phyloP scores from a whole-genome alignment of 257 asterid genomes.

The Hygrophila difformis region DNA sequence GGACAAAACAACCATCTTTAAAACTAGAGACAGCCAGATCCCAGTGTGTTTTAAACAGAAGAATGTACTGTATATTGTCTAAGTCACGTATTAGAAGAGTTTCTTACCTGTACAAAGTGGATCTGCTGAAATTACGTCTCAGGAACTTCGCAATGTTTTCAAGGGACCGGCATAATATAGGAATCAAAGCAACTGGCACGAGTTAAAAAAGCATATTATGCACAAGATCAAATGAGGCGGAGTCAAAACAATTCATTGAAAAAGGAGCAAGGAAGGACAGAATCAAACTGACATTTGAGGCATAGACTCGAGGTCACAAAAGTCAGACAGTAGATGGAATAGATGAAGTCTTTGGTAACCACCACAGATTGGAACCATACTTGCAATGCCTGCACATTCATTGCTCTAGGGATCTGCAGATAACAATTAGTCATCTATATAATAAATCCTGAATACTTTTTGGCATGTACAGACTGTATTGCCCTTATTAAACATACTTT shows the following conservation, averaged over 20 bases:
- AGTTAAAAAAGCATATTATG: slow-evolving; percentile 15
- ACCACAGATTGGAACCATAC: slow-evolving; percentile 81
- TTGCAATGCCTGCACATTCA: slow-evolving; percentile 87
- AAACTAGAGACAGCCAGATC: too few relatives aligned
- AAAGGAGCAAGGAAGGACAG: slow-evolving; percentile 6
- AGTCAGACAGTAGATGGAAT: slow-evolving; percentile 63
- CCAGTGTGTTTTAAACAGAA: too few relatives aligned
- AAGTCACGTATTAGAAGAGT: too few relatives aligned
- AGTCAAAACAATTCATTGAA: slow-evolving; percentile 1
- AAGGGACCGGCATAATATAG: slow-evolving; percentile 62
- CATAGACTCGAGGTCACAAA: slow-evolving; percentile 57
- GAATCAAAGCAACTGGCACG: slow-evolving; percentile 80
- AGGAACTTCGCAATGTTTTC: slow-evolving; percentile 74
- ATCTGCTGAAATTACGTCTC: slow-evolving; percentile 62
- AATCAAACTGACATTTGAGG: slow-evolving; percentile 62
- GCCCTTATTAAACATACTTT: too few relatives aligned
- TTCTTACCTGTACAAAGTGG: slow-evolving; percentile 68
- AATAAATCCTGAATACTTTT: too few relatives aligned
- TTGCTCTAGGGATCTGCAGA: slow-evolving; percentile 80
- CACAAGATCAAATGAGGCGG: slow-evolving; percentile 1
- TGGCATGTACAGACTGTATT: too few relatives aligned
- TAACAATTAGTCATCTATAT: slow-evolving; percentile 6
- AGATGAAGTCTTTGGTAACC: slow-evolving; percentile 73
- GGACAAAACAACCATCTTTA: too few relatives aligned
- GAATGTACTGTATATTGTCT: too few relatives aligned